Percentiles rank a stretch among this genome's conserved stretches.
phyloP scores from a whole-genome alignment of 2,329 filamentous ascomycete species.

The Aspergillus hiratsukae region DNA sequence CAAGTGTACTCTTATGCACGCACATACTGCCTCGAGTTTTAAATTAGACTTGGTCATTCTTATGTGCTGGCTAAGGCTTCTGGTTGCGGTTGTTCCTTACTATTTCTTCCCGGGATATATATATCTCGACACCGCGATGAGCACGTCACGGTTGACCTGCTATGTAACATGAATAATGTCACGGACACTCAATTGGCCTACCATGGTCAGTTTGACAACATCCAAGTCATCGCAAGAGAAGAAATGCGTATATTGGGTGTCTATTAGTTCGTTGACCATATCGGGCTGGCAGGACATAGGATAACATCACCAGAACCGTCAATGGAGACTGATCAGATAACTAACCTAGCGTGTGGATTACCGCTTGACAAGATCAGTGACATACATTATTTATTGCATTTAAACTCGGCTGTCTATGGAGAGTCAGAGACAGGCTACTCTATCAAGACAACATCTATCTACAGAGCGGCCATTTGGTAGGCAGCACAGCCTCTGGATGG shows the following conservation, averaged over 20 bases:
- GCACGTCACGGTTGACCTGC: neutral
- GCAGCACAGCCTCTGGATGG: too few relatives aligned
- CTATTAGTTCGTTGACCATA: neutral
- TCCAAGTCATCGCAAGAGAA: neutral
- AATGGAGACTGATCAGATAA: neutral
- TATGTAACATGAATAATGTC: neutral
- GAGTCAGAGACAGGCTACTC: neutral
- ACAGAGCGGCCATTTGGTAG: neutral
- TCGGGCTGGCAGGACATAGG: neutral
- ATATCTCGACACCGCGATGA: too few relatives aligned
- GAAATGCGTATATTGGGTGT: neutral
- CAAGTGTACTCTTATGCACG: neutral
- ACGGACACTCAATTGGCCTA: neutral
- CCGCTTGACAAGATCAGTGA: neutral
- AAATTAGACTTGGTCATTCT: neutral
- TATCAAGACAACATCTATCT: neutral
- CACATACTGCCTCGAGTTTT: neutral
- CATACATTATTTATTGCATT: neutral
- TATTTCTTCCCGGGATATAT: neutral
- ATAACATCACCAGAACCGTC: neutral
- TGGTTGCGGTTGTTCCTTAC: neutral
- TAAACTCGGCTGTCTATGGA: neutral
- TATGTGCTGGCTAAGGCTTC: neutral
- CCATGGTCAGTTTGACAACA: neutral
- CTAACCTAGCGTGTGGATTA: neutral